phyloP scores from a whole-genome alignment of 768 basidiomycete species.

The Phlegmacium glaucopus region DNA sequence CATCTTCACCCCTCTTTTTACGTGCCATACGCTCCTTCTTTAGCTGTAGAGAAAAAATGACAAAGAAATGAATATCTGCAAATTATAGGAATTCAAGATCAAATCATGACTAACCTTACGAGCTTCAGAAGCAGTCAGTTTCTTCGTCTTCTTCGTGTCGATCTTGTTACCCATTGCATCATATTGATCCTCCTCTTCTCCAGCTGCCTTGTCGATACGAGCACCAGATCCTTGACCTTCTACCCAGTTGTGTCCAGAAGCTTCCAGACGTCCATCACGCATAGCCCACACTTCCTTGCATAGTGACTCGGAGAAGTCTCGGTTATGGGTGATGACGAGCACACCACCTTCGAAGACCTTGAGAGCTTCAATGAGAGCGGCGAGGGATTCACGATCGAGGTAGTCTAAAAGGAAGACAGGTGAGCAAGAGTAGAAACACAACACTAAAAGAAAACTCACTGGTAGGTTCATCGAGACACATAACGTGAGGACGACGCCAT shows the following conservation, averaged over 20 bases:
- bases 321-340: constrained; percentile 95
- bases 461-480: constrained; percentile 96
- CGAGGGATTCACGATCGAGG: constrained; percentile 98
- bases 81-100: too few species aligned
- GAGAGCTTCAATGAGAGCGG: constrained; percentile 96
- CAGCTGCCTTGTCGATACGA: constrained; percentile 92
- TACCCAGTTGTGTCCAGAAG: constrained; percentile 99
- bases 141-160: constrained; percentile 81
- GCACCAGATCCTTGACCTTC: constrained; percentile 96
- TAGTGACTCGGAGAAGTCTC: constrained; percentile 98
- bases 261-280: constrained; percentile 94
- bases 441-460: constrained; percentile 40
- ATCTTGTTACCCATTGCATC: constrained; percentile 99
- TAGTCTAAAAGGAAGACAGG: constrained; percentile 59
- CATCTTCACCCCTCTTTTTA: constrained; percentile 83
- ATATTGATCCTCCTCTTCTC: constrained; percentile 86
- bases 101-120: constrained; percentile 46
- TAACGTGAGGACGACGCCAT: constrained; percentile 97
- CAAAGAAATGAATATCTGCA: too few species aligned
- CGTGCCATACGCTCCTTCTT: constrained; percentile 97
- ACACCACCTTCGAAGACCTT: constrained; percentile 99
- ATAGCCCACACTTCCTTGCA: constrained; percentile 99
- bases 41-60: constrained; percentile 23
- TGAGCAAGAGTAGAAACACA: neutral
- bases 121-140: constrained; percentile 76